These are phyloP conservation scores for Lactarius indigo DNA, from an alignment of 768 basidiomycete species.

Conservation along the genomic window DNA sequence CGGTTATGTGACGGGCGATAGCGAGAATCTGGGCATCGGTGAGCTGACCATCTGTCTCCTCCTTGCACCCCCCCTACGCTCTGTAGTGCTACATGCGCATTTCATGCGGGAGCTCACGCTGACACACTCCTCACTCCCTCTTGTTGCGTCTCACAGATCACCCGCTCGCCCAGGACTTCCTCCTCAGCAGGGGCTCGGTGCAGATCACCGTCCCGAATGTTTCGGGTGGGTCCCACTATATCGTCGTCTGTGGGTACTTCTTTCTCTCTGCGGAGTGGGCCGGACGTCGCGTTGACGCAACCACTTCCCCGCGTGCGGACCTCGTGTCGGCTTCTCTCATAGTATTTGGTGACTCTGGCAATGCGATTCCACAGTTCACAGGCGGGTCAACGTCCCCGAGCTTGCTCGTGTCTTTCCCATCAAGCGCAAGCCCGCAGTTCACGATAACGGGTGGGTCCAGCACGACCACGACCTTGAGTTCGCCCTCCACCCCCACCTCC, in stretches of 20 bases:
- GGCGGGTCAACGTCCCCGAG: too few species aligned
- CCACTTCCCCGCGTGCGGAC: not conserved
- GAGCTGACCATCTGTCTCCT: constrained; percentile 26
- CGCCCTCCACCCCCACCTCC: not conserved
- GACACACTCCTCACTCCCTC: not conserved
- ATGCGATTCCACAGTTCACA: constrained; percentile 23
- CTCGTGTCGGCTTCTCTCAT: not conserved
- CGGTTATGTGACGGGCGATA: constrained; percentile 36
- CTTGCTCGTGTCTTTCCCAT: too few species aligned
- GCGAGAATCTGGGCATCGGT: constrained; percentile 48
- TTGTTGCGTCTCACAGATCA: constrained; percentile 28
- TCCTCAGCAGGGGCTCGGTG: constrained; percentile 36
- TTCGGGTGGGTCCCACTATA: constrained; percentile 33
- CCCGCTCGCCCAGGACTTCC: constrained; percentile 36
- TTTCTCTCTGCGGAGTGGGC: not conserved
- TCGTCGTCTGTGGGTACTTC: constrained; percentile 41
- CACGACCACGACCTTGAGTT: not conserved
- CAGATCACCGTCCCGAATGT: constrained; percentile 39
- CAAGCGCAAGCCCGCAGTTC: constrained; percentile 35
- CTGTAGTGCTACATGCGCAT: not conserved
- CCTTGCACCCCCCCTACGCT: not conserved
- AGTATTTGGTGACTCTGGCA: constrained; percentile 52
- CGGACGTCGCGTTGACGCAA: not conserved
- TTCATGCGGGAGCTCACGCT: not conserved
- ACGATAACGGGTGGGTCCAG: constrained; percentile 28